Percentiles rank a stretch among this genome's conserved stretches.
Conservation (phyloP, 768 basidiomycete genomes). For the Pilatotrama ljubarskyi region DNA sequence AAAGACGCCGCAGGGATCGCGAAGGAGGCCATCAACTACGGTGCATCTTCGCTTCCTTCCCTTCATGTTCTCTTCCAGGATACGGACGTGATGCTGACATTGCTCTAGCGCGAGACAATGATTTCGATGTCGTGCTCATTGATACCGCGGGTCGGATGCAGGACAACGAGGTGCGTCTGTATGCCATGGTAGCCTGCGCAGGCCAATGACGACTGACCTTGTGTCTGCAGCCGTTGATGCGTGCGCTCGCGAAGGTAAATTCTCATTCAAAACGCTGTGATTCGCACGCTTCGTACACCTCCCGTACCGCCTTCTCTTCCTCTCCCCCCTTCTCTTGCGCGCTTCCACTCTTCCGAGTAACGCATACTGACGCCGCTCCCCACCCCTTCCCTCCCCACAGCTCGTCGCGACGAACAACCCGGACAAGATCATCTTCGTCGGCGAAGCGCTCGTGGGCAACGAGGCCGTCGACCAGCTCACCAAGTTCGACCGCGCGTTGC, state of each 20-base stretch:
- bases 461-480: constrained; percentile 97
- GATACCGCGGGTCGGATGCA: constrained; percentile 99
- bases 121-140: constrained; percentile 95
- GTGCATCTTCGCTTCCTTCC: constrained; percentile 55
- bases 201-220: neutral
- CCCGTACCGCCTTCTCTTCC: neutral
- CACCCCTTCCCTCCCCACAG: constrained; percentile 37
- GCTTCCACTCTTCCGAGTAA: neutral
- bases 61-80: neutral
- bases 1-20: constrained; percentile 99
- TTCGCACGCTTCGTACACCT: neutral
- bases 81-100: constrained; percentile 7
- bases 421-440: constrained; percentile 97
- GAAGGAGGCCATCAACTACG: constrained; percentile 89
- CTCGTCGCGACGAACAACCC: constrained; percentile 92
- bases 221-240: constrained; percentile 79
- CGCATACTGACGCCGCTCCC: too few species aligned
- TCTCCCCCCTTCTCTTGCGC: neutral
- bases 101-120: constrained; percentile 73
- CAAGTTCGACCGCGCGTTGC: constrained; percentile 93
- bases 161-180: constrained; percentile 82
- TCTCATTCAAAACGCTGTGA: neutral
- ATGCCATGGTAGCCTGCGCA: neutral
- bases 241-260: constrained; percentile 89
- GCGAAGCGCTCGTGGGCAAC: constrained; percentile 97